Percentiles rank a stretch among this genome's conserved stretches.
Evolutionary conservation across 352 stramenopile species (phyloP).

Genomic region (Pythium folliculosum): DNA sequence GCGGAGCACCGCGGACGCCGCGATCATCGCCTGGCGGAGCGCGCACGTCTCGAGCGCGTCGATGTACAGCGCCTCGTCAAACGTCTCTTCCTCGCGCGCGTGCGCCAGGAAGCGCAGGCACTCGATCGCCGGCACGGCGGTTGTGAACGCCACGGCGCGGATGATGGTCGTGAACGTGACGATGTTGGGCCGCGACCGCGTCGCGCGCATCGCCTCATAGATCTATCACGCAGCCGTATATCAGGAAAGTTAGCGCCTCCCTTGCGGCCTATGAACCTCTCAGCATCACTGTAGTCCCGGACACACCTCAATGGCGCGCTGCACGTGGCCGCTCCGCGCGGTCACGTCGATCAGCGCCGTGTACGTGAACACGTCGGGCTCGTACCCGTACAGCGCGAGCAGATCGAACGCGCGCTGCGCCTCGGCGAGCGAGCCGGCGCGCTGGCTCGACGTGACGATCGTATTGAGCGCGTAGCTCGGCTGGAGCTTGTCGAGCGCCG

Average conservation of each 20-base stretch:
- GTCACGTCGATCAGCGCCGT: slow-evolving; percentile 81
- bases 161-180: slow-evolving; percentile 78
- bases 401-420: slow-evolving; percentile 64
- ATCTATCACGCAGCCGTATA: slow-evolving; percentile 23
- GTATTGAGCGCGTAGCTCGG: slow-evolving; percentile 78
- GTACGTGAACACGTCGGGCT: slow-evolving; percentile 81
- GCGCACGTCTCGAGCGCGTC: slow-evolving; percentile 64
- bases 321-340: slow-evolving; percentile 48
- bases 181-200: slow-evolving; percentile 66
- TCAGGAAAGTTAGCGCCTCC: too few species aligned
- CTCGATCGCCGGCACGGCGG: slow-evolving; percentile 35
- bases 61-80: slow-evolving; percentile 63
- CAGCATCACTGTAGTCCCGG: too few species aligned
- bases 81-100: slow-evolving; percentile 48
- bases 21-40: slow-evolving; percentile 35
- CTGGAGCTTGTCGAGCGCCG: slow-evolving; percentile 44
- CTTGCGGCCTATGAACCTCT: too few species aligned
- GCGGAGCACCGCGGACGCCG: slow-evolving; percentile 37
- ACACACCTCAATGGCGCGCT: slow-evolving; percentile 46
- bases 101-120: slow-evolving; percentile 52
- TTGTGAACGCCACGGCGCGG: slow-evolving; percentile 45
- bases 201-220: slow-evolving; percentile 67
- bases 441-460: slow-evolving; percentile 76
- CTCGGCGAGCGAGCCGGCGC: slow-evolving; percentile 54
- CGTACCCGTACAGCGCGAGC: slow-evolving; percentile 47